phyloP scores from a whole-genome alignment of 2,329 filamentous ascomycete species.

The Leptosphaerulina australis region DNA sequence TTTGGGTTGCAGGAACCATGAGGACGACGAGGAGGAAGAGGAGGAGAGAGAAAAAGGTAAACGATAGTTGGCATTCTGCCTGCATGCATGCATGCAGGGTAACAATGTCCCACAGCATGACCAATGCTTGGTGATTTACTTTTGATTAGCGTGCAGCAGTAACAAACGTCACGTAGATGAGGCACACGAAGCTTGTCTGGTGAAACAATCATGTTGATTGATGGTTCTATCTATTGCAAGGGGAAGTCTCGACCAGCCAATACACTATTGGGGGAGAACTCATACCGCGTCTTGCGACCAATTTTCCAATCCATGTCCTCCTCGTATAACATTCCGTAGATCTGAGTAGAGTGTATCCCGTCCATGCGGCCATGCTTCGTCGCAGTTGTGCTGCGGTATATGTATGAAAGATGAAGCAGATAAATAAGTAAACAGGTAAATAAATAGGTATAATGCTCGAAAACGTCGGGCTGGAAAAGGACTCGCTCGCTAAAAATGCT shows the following conservation, averaged over 20 bases:
- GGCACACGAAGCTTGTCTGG: conserved; percentile 15
- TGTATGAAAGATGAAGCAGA: conserved; percentile 32
- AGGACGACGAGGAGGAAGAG: no score
- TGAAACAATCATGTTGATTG: conserved; percentile 29
- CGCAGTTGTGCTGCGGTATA: conserved; percentile 21
- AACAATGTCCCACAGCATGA: conserved; percentile 9
- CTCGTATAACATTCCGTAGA: conserved; percentile 11
- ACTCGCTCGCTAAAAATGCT: conserved; percentile 50
- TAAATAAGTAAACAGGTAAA: no score
- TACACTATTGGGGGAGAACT: conserved; percentile 33
- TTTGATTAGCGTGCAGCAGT: conserved; percentile 27
- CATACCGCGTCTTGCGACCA: conserved; percentile 23
- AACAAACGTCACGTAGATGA: conserved; percentile 27
- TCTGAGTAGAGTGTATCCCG: conserved; percentile 19
- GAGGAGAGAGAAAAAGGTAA: not conserved
- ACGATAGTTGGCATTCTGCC: conserved; percentile 11
- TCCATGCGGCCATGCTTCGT: conserved; percentile 11
- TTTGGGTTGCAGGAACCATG: no score
- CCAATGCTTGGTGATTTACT: conserved; percentile 18
- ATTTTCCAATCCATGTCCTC: conserved; percentile 12
- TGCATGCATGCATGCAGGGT: conserved; percentile 11
- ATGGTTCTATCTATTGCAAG: conserved; percentile 31
- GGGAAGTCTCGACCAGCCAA: conserved; percentile 35
- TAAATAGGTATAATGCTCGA: conserved; percentile 40
- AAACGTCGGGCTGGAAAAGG: conserved; percentile 38